Base-by-base conservation (phyloP, 495 filamentous ascomycete species). In the Xylaria palmicola region DNA sequence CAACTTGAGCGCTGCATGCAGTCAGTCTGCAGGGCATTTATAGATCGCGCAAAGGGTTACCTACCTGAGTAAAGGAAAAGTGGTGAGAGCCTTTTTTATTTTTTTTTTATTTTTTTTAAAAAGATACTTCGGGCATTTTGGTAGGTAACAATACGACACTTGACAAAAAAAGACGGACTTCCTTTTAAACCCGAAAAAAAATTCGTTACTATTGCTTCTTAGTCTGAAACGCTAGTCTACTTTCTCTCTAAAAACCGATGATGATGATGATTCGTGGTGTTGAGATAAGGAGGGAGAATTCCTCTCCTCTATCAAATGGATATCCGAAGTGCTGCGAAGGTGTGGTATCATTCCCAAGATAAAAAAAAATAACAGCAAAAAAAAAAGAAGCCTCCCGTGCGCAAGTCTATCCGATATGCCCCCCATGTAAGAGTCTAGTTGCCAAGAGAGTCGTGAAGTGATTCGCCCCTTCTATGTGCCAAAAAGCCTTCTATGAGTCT, bases 321-420 rank as follows among this genome's bases (percentile, higher is more conserved):
- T 56, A 56, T 56, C 26, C 39, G 22, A 37, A 53, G 20, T 19
- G 17, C 13, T 43, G 39, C 17, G 19, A 8, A 43, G 20, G 37
- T 15, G 39, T 56, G 53, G 53, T 56, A 56, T 56, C 53, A 43
- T 43, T 30, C 17, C 26, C 22, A 56, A 54, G 41, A 27, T 13
- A 53, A 29, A 54, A 43, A 55, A 43, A 6, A n/a, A 2, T 13
- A 56, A 32, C 20, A 32, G 15, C 15, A 12, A 10, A 32, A 39
- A 5, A 0, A 52, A n/a, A 41, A 41, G 6, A 27, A 5, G 39
- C 20, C 13, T 9, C 22, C 5, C 3, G 20, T 32, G 5, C 17
- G 17, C n/a, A n/a, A 44, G 0, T 30, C 53, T 34, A 34, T n/a
- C 39, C 45, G 4, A 20, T 44, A 34, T 32, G 17, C 34, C 39